Evolutionary conservation across 768 basidiomycete genomes (phyloP), one percentile per base, ranked within the genome.

Genomic region (Suillus luteus): DNA sequence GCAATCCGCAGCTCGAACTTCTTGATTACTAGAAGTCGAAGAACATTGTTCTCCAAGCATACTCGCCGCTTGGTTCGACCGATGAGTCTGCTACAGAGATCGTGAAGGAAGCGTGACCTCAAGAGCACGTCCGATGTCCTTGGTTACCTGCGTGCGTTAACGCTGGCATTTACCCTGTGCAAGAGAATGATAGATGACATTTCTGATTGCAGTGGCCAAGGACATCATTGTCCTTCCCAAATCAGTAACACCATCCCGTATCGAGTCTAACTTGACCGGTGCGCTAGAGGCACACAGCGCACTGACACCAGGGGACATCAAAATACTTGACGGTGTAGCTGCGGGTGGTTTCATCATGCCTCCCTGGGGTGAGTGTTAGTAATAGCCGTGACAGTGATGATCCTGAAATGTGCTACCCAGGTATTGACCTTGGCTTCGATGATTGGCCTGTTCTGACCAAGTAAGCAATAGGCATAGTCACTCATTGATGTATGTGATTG

Each of bases 41-140:
- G 72, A 80, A 79, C 22, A 93, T 95, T 69, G 77, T 87, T 58
- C 81, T 89, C 0, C 82, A 92, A 73, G 92, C 92, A 1, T 95
- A 91, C 74, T 93, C 90, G 9, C 92, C 93, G 10, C 85, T 94
- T 15, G 92, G 88, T 41, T 90, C 87, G 10, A 81, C 71, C 7
- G 91, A 95, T 68, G 83, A 86, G 59, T 79, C 82, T 4, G 86
- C 89, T 9, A 65, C 76, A 5, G 78, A 81, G 67, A 82, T 94
- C 63, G 91, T 90, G 1, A 70, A 77, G 64, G 64, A 87, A 86
- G 71, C 79, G 88, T 71, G 74, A 72, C 2, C 72, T 89, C 57
- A 76, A 82, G 63, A 57, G 37, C 55, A 77, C 84, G 1, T 70
- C 87, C 6, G 87, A 89, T 69, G 78, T 89, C 41, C 76, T 90